A percentile compares a stretch with the other conserved stretches of the same genome.
phyloP scores from a whole-genome alignment of 2,329 filamentous ascomycete species.

The Penicillium sumatraense region DNA sequence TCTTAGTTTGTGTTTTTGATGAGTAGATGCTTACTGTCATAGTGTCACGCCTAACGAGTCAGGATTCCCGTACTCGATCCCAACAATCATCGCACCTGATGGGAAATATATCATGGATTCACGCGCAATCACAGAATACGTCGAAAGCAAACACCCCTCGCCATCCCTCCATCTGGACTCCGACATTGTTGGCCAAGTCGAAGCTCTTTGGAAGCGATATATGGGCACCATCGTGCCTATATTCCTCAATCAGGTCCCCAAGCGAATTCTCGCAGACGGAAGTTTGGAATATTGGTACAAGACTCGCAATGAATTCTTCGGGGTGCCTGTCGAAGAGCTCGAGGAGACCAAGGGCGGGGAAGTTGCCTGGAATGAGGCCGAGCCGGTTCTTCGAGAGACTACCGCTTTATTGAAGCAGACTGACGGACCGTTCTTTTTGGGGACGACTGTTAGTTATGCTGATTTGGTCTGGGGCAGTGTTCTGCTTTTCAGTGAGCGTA shows the following conservation, averaged over 20 bases:
- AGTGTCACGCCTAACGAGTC: constrained; percentile 54
- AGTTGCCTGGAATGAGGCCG: constrained; percentile 53
- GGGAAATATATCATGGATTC: constrained; percentile 69
- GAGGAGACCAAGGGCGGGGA: constrained; percentile 53
- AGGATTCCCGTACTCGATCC: constrained; percentile 57
- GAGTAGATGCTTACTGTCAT: not conserved
- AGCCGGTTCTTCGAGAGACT: constrained; percentile 41
- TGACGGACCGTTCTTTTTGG: constrained; percentile 62
- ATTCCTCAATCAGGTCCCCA: constrained; percentile 56
- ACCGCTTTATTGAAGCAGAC: constrained; percentile 59
- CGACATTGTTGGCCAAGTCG: constrained; percentile 52
- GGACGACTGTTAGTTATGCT: constrained; percentile 59
- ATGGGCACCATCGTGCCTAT: constrained; percentile 44
- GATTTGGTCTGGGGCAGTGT: constrained; percentile 62
- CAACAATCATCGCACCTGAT: constrained; percentile 60
- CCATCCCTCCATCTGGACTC: constrained; percentile 64
- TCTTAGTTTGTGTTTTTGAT: no score
- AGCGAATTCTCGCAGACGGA: constrained; percentile 55
- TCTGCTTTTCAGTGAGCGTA: constrained; percentile 50
- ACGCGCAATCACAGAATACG: constrained; percentile 59
- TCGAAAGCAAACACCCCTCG: constrained; percentile 64
- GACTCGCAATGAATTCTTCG: constrained; percentile 56
- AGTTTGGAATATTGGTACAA: constrained; percentile 61
- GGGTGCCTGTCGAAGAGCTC: constrained; percentile 59
- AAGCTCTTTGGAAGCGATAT: constrained; percentile 37